Base-by-base conservation (phyloP, 78 protist genomes). In the Mastigamoeba balamuthi region DNA sequence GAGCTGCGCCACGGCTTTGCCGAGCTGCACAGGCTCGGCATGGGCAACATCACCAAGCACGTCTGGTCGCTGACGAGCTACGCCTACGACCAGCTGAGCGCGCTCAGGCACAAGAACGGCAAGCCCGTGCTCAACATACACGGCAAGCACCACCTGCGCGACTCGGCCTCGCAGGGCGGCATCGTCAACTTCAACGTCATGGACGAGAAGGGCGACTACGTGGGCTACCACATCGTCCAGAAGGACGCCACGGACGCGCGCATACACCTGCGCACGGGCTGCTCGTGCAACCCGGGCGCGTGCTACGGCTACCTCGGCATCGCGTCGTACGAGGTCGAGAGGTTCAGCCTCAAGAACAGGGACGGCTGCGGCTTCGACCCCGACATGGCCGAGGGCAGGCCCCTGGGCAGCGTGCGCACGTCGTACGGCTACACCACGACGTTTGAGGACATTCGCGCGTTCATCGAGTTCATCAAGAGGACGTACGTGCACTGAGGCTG, bases 211-310 rank as follows among this genome's bases (percentile, higher is more conserved):
- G 93, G 93, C 25, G 4, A 9, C 2, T 1, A n/a, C 8, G 37
- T 90, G 6, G 93, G 93, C 4, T 82, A 70, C 66, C 68, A 87
- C 17, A 80, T 69, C 42, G 90, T 91, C 2, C 80, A 58, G 0
- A 27, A 76, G 71, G 38, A 69, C 23, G 9, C 8, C 17, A 69
- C 28, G 10, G 72, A 76, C 4, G 9, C 28, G 28, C 4, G 27
- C 27, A 23, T 69, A 23, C 9, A 36, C 37, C 43, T 79, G 41
- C 29, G 74, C 33, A 70, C 81, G 17, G 58, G 58, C 8, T 92
- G 95, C 71, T 88, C 83, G 39, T 92, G 95, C 68, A 90, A 90
- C 75, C 95, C 95, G 17, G 95, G 95, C n/a, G 95, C 95, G 33
- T 92, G 95, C 71, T 91, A 88, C 64, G 10, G 63, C 1, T 72